Base-by-base conservation (phyloP, 208 protist genomes). In the Zelonia costaricensis region DNA sequence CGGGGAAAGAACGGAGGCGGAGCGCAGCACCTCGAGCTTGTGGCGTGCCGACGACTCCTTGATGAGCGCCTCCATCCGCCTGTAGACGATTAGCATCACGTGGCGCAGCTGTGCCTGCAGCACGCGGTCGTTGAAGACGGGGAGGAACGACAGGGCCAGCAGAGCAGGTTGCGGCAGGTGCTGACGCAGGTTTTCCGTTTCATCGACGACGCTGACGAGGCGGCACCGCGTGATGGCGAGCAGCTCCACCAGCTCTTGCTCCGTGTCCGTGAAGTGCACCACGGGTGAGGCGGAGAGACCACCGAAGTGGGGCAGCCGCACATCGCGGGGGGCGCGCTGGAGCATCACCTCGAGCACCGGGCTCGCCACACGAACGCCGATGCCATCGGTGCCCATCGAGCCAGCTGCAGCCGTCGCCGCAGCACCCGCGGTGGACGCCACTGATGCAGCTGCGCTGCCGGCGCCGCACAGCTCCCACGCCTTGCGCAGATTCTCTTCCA, bases 241-340 rank as follows among this genome's bases (percentile, higher is more conserved):
- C 4, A 60, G 18, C 36, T 67, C 28, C 25, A 77, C 23, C 25
- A 74, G n/a, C 36, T 72, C 44, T 3, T 28, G 20, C 20, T 69
- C 42, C 15, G 13, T 42, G 16, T 51, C 40, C 16, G 60, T n/a
- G 30, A 62, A 60, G 33, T 27, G 40, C 28, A 43, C 27, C 42
- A 77, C 66, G 2, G 80, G 78, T 6, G 69, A 80, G 9, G 84
- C 84, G 22, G 84, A 80, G 38, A 91, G 75, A 33, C 84, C 84
- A 15, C 84, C 20, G 33, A 90, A 63, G 47, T 79, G 62, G 22
- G 76, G 79, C 23, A 49, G 40, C n/a, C 6, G 16, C 54, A 61
- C 31, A 30, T 58, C 31, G n/a, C 35, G 25, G 4, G 61, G 51
- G 7, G 45, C 25, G 9, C 8, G 0, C 16, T 18, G 1, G 18